phyloP scores from a whole-genome alignment of 352 stramenopile species.

The Phytophthora sojae region DNA sequence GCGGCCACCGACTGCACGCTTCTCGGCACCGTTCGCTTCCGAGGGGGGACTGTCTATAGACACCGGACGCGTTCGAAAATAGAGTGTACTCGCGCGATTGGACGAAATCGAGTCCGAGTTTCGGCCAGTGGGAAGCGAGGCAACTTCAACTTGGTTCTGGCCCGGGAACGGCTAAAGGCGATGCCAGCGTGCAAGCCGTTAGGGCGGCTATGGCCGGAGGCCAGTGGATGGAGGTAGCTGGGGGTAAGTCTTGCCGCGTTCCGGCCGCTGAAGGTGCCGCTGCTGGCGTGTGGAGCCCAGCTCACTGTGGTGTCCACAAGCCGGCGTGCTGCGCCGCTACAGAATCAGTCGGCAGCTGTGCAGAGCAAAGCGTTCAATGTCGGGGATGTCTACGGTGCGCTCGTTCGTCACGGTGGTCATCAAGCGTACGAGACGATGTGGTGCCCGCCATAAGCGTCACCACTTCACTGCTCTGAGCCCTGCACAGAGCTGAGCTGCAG shows the following conservation, averaged over 20 bases:
- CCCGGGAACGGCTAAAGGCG: slow-evolving; percentile 3
- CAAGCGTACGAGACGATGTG: not conserved
- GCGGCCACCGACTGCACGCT: slow-evolving; percentile 26
- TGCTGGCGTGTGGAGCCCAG: not conserved
- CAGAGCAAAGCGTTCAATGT: not conserved
- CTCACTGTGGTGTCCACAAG: too few relatives aligned
- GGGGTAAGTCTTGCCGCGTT: not conserved
- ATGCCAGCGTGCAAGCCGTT: not conserved
- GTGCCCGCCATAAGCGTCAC: not conserved
- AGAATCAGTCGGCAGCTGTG: not conserved
- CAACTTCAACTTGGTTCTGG: slow-evolving; percentile 31
- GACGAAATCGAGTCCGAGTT: slow-evolving; percentile 15
- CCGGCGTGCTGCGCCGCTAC: not conserved
- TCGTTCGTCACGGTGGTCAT: not conserved
- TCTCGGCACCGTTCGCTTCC: not conserved
- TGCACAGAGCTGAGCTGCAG: not conserved
- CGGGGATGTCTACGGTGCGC: not conserved
- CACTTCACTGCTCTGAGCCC: slow-evolving; percentile 9
- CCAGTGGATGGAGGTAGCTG: not conserved
- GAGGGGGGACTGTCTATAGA: slow-evolving; percentile 2
- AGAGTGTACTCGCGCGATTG: slow-evolving; percentile 20
- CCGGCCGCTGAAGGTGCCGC: not conserved
- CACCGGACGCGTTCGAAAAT: slow-evolving; percentile 20
- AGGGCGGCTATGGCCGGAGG: not conserved
- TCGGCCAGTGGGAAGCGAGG: slow-evolving; percentile 7